These are phyloP conservation scores for Cadophora sp. DNA, from an alignment of 2,329 filamentous ascomycete genomes.

Conservation along the genomic window DNA sequence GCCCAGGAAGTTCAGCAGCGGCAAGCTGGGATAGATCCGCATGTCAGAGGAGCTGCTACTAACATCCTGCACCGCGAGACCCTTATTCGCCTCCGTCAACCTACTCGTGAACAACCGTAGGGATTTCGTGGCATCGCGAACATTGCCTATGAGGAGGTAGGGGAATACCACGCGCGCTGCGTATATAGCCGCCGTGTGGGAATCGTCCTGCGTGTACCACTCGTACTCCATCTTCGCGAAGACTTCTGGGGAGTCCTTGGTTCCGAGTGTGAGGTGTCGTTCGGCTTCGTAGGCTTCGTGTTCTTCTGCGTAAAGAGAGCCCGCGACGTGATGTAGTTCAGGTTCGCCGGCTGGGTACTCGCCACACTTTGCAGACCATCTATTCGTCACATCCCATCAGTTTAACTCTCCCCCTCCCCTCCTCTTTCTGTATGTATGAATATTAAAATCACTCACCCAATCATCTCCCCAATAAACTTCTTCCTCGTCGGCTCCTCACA, in stretches of 20 bases:
- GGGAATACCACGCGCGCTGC: slow-evolving; percentile 87
- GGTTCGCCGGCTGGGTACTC: slow-evolving; percentile 91
- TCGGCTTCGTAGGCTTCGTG: slow-evolving; percentile 94
- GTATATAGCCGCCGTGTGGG: slow-evolving; percentile 87
- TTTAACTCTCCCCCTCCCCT: neutral
- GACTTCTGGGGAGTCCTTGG: slow-evolving; percentile 82
- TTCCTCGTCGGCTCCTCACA: slow-evolving; percentile 88
- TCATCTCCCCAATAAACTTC: slow-evolving; percentile 87
- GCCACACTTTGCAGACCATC: slow-evolving; percentile 86
- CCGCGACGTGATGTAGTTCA: slow-evolving; percentile 91
- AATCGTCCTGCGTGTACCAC: slow-evolving; percentile 91
- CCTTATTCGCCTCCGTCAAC: slow-evolving; percentile 61
- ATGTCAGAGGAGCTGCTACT: slow-evolving; percentile 75
- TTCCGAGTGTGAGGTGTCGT: slow-evolving; percentile 86
- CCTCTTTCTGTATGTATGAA: neutral
- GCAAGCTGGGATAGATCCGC: slow-evolving; percentile 86
- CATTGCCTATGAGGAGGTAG: slow-evolving; percentile 88
- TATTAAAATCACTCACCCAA: slow-evolving; percentile 61
- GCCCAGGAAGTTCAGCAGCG: slow-evolving; percentile 93
- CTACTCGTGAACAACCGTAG: slow-evolving; percentile 77
- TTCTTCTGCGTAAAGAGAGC: slow-evolving; percentile 88
- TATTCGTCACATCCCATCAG: slow-evolving; percentile 41
- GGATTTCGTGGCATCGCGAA: slow-evolving; percentile 85
- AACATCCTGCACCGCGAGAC: slow-evolving; percentile 80
- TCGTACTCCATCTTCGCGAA: slow-evolving; percentile 86